phyloP scores from a whole-genome alignment of 2,329 filamentous ascomycete genomes.

The Paraphaeosphaeria minitans region DNA sequence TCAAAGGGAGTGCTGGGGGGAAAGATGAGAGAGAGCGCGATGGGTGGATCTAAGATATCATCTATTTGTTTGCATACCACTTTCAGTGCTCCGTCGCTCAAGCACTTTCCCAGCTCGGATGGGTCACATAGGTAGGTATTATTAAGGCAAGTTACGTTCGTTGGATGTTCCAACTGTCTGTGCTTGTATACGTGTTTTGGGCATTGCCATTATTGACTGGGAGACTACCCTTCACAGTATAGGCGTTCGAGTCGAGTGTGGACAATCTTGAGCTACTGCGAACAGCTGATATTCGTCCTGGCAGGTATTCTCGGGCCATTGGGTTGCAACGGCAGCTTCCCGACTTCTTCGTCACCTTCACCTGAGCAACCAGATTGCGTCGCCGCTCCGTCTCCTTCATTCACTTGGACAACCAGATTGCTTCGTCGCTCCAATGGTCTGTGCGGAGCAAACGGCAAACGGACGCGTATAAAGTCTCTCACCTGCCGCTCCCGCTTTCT shows the following conservation, averaged over 20 bases:
- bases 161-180: too few relatives aligned
- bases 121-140: background rate
- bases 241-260: too few relatives aligned
- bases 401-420: background rate
- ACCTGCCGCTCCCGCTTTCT: background rate
- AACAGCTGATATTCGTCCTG: too few relatives aligned
- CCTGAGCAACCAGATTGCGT: too few relatives aligned
- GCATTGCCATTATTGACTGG: too few relatives aligned
- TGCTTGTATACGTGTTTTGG: too few relatives aligned
- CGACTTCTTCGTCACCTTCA: too few relatives aligned
- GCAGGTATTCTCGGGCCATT: too few relatives aligned
- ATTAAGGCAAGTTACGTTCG: background rate
- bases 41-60: slow-evolving; percentile 31
- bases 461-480: background rate
- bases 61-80: background rate
- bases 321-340: too few relatives aligned
- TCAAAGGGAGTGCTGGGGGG: slow-evolving; percentile 33
- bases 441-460: background rate
- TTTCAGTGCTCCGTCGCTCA: background rate
- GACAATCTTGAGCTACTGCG: too few relatives aligned
- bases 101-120: background rate
- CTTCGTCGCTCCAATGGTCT: background rate
- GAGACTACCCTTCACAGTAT: too few relatives aligned
- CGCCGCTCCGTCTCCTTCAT: too few relatives aligned
- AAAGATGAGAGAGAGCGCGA: slow-evolving; percentile 37